phyloP scores from a whole-genome alignment of 352 stramenopile genomes.

The Phytophthora tubulina region DNA sequence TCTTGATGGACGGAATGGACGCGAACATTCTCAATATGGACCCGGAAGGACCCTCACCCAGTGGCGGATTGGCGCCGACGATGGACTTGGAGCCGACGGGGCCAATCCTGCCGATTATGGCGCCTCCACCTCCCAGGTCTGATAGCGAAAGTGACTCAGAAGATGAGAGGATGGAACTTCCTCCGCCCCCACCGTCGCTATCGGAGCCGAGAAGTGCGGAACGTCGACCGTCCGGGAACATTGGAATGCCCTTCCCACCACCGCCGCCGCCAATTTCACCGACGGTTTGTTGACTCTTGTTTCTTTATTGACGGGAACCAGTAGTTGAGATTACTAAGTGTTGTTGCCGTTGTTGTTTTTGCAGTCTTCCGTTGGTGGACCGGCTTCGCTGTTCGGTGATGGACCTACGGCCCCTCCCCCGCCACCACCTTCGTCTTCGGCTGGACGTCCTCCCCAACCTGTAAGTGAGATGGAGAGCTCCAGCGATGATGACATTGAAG shows the following conservation, averaged over 20 bases:
- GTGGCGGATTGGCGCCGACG: slow-evolving; percentile 45
- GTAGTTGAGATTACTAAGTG: slow-evolving; percentile 2
- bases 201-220: slow-evolving; percentile 24
- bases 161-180: slow-evolving; percentile 36
- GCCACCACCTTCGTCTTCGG: slow-evolving; percentile 38
- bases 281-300: slow-evolving; percentile 49
- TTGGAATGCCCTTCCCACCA: slow-evolving; percentile 62
- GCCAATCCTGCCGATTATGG: slow-evolving; percentile 50
- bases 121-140: slow-evolving; percentile 34
- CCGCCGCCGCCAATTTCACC: slow-evolving; percentile 62
- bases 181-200: slow-evolving; percentile 49
- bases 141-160: slow-evolving; percentile 36
- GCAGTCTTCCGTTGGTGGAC: slow-evolving; percentile 49
- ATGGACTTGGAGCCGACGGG: slow-evolving; percentile 40
- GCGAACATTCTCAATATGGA: slow-evolving; percentile 81
- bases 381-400: slow-evolving; percentile 66
- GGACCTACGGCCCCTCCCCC: slow-evolving; percentile 61
- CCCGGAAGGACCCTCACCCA: slow-evolving; percentile 79
- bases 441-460: slow-evolving; percentile 22
- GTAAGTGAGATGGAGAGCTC: slow-evolving; percentile 64
- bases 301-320: background rate
- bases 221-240: slow-evolving; percentile 47
- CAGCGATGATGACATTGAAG: slow-evolving; percentile 67
- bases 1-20: slow-evolving; percentile 83
- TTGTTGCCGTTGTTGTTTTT: slow-evolving; percentile 10